Percentiles rank a stretch among this genome's conserved stretches.
phyloP scores from a whole-genome alignment of 2,329 filamentous ascomycete genomes.

The Fusarium irregulare region DNA sequence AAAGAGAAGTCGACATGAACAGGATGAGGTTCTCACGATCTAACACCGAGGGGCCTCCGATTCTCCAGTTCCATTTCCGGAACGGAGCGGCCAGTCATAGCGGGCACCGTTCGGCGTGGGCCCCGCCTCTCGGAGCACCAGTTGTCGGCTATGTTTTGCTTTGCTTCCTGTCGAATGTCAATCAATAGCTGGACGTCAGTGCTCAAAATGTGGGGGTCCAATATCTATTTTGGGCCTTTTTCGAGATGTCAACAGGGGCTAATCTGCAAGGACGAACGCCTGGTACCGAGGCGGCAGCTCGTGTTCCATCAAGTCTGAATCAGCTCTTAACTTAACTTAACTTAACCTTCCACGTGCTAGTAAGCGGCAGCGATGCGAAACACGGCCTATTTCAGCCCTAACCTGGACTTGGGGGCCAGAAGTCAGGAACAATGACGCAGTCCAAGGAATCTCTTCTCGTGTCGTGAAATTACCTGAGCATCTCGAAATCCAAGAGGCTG shows the following conservation, averaged over 20 bases:
- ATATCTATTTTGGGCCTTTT: constrained; percentile 41
- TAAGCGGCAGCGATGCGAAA: constrained; percentile 23
- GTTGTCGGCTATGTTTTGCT: constrained; percentile 9
- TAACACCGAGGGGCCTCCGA: constrained; percentile 33
- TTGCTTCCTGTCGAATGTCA: constrained; percentile 4
- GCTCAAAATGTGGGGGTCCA: constrained; percentile 33
- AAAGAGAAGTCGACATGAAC: constrained; percentile 1
- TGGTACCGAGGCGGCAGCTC: constrained; percentile 27
- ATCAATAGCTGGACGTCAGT: constrained; percentile 13
- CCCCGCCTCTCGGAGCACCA: constrained; percentile 34
- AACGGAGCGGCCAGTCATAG: constrained; percentile 32
- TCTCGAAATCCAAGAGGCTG: constrained; percentile 18
- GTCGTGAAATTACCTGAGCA: constrained; percentile 24
- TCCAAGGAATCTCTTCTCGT: constrained; percentile 22
- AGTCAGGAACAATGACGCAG: constrained; percentile 17
- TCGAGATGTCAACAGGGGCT: constrained; percentile 36
- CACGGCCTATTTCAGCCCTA: constrained; percentile 35
- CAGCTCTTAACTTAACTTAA: not conserved
- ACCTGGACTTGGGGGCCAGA: constrained; percentile 5
- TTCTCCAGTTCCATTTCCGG: constrained; percentile 7
- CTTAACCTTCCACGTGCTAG: constrained; percentile 29
- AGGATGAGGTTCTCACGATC: constrained; percentile 10
- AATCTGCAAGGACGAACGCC: constrained; percentile 28
- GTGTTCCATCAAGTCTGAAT: constrained; percentile 34
- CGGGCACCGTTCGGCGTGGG: constrained; percentile 40